Conservation (phyloP, 1,139 yeast species). For the Yamadazyma jaroonii region DNA sequence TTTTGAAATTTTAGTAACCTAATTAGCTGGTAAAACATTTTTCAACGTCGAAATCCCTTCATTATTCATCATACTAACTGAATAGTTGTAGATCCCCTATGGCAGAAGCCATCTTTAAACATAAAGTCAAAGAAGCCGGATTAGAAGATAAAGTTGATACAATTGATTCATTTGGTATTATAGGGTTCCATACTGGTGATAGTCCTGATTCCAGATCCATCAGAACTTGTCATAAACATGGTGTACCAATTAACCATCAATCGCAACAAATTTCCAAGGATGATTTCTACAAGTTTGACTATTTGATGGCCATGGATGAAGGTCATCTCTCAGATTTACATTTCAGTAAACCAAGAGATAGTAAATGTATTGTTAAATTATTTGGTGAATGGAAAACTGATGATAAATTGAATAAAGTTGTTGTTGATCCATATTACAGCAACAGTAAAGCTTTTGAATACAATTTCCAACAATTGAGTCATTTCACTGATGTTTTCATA, state of each 20-base stretch:
- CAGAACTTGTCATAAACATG: slow-evolving; percentile 64
- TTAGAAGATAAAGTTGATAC: slow-evolving; percentile 37
- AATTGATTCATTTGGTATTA: slow-evolving; percentile 88
- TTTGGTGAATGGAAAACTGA: slow-evolving; percentile 79
- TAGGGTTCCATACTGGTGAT: slow-evolving; percentile 82
- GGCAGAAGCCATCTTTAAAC: slow-evolving; percentile 92
- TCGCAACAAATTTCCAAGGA: slow-evolving; percentile 65
- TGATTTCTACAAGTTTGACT: slow-evolving; percentile 74
- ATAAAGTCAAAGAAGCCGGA: slow-evolving; percentile 53
- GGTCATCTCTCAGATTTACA: slow-evolving; percentile 60
- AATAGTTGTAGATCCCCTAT: slow-evolving; percentile 88
- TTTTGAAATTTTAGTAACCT: no score
- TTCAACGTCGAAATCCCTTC: no score
- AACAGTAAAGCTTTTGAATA: slow-evolving; percentile 78
- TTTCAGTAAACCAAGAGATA: slow-evolving; percentile 54
- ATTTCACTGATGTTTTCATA: slow-evolving; percentile 68
- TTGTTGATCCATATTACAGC: slow-evolving; percentile 92
- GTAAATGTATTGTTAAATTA: slow-evolving; percentile 51
- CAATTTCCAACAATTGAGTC: slow-evolving; percentile 70
- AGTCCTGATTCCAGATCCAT: slow-evolving; percentile 74
- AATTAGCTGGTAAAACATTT: no score
- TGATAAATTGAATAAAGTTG: slow-evolving; percentile 48
- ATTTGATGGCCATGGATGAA: slow-evolving; percentile 82
- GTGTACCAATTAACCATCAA: slow-evolving; percentile 69
- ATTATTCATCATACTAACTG: slow-evolving; percentile 2